Percentiles rank a stretch among this genome's conserved stretches.
phyloP scores from a whole-genome alignment of 2,329 filamentous ascomycete genomes.

The Sporothrix schenckii region DNA sequence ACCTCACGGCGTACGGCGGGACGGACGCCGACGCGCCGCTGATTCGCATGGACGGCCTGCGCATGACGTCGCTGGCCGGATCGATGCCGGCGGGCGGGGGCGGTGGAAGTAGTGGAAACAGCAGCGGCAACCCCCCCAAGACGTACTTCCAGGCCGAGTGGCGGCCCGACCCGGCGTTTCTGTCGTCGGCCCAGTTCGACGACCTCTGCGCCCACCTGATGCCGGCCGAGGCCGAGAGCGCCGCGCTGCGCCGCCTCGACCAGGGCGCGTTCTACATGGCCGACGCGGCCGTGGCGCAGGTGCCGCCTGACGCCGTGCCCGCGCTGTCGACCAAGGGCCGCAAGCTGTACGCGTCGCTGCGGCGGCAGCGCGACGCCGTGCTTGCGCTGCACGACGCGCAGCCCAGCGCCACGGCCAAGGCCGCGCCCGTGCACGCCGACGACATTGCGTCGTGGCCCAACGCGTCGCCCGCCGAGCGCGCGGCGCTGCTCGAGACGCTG shows the following conservation, averaged over 20 bases:
- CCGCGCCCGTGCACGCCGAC: slow-evolving; percentile 11
- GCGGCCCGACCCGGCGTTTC: slow-evolving; percentile 32
- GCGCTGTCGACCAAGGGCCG: slow-evolving; percentile 32
- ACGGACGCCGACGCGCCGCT: background rate
- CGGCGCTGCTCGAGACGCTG: slow-evolving; percentile 24
- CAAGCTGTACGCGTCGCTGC: slow-evolving; percentile 33
- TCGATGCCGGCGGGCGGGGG: slow-evolving; percentile 25
- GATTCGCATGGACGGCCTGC: slow-evolving; percentile 35
- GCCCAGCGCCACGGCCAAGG: background rate
- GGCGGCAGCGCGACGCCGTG: slow-evolving; percentile 33
- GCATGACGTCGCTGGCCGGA: slow-evolving; percentile 36
- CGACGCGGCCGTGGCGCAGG: slow-evolving; percentile 30
- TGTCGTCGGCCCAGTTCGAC: slow-evolving; percentile 32
- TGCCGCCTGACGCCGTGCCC: slow-evolving; percentile 11
- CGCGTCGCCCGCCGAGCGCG: slow-evolving; percentile 27
- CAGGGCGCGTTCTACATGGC: slow-evolving; percentile 35
- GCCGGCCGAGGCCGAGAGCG: slow-evolving; percentile 30
- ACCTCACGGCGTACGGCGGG: slow-evolving; percentile 33
- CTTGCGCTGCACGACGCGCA: background rate
- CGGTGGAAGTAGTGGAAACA: too few species aligned
- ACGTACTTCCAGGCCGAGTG: slow-evolving; percentile 35
- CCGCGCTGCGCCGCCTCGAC: slow-evolving; percentile 32
- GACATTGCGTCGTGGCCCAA: slow-evolving; percentile 34
- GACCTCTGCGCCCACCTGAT: slow-evolving; percentile 33
- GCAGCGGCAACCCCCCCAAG: slow-evolving; percentile 25